Evolutionary conservation across 345 rosid genomes (phyloP), one percentile per base, ranked within the genome.

Genomic region (Reutealis trisperma): DNA sequence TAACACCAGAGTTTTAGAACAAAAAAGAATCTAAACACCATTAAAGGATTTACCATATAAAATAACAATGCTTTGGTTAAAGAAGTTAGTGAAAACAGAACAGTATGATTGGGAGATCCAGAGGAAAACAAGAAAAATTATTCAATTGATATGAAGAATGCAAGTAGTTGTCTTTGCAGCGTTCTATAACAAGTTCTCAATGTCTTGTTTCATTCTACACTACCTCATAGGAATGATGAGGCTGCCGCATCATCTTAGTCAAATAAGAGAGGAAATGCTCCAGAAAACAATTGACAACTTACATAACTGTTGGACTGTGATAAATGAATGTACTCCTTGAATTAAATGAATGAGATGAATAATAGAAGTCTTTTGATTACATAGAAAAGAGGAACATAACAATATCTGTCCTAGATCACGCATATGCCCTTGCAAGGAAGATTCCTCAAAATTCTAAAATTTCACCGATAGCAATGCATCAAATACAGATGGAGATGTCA

Each of bases 1-100:
- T 96, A 78, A 62, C 68, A 61, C 22, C 52, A 22, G 66, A 71
- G 37, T 37, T 55, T 57, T 4, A 45, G 24, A 19, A 76, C 1
- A 25, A n/a, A 12, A 60, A 44, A 25, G 44, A 9, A 63, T 15
- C 27, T 25, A 45, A 73, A 8, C 47, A 70, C 2, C 24, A 32
- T 19, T 32, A 37, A 45, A 47, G 19, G 30, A 49, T 5, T 32
- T 16, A 21, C 30, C 44, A 21, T 12, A 14, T 24, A 19, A 45
- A 67, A 27, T 41, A 47, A 24, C 27, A 69, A 69, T 25, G 59
- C 19, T 37, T 68, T 63, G 18, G 21, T 62, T 13, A 34, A 68
- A 65, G 24, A 70, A 18, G 7, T 65, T 41, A 32, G 5, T 63
- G 4, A 6, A 34, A 41, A 18, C 58, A 55, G 24, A 34, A n/a